Evolutionary conservation across 2,329 filamentous ascomycete species (phyloP).

Genomic region (Stemphylium lycopersici): DNA sequence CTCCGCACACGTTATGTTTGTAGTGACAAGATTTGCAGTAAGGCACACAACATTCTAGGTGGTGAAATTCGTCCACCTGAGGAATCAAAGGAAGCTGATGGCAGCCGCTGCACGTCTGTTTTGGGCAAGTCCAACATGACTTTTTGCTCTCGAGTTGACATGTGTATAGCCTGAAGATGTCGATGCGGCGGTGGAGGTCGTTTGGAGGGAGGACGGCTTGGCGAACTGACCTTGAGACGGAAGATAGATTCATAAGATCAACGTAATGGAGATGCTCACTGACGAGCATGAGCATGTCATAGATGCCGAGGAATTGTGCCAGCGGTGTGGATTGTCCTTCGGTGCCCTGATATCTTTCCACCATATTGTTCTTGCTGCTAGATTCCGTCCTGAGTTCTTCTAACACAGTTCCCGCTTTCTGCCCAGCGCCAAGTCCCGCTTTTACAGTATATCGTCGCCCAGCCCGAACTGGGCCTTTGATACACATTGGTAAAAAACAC

Average conservation of each 20-base stretch:
- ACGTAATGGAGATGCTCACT: conserved; percentile 34
- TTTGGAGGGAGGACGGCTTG: conserved; percentile 29
- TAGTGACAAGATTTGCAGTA: conserved; percentile 35
- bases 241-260: conserved; percentile 32
- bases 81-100: conserved; percentile 5
- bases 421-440: conserved; percentile 15
- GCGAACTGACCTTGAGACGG: conserved; percentile 34
- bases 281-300: conserved; percentile 39
- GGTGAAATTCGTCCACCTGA: conserved; percentile 18
- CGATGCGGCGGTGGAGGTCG: conserved; percentile 19
- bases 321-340: conserved; percentile 16
- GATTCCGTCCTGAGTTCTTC: conserved; percentile 10
- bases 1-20: background rate
- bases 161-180: conserved; percentile 29
- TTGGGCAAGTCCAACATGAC: conserved; percentile 32
- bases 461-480: conserved; percentile 25
- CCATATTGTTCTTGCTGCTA: background rate
- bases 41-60: conserved; percentile 28
- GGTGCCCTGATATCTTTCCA: conserved; percentile 4
- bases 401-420: conserved; percentile 18
- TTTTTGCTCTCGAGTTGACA: conserved; percentile 16
- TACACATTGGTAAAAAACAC: conserved; percentile 18
- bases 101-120: conserved; percentile 30
- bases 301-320: conserved; percentile 35
- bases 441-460: conserved; percentile 25